These are phyloP conservation scores for Tolypocladium pustulatum DNA, from an alignment of 2,329 filamentous ascomycete genomes.

Conservation along the genomic window DNA sequence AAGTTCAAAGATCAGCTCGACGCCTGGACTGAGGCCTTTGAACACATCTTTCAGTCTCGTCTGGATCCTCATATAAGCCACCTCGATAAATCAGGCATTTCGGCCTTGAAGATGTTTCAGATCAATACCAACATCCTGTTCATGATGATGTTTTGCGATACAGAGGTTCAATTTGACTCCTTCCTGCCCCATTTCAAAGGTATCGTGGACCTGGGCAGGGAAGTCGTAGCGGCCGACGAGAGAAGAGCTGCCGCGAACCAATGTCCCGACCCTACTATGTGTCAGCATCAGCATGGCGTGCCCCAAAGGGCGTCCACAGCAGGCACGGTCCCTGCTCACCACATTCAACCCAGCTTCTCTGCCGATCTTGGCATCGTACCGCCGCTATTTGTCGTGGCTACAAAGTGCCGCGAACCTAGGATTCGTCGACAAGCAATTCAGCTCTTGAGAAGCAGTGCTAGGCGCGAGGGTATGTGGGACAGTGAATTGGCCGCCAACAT, in stretches of 20 bases:
- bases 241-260: conserved; percentile 33
- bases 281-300: conserved; percentile 24
- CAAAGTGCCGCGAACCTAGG: conserved; percentile 49
- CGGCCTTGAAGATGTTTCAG: conserved; percentile 52
- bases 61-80: conserved; percentile 35
- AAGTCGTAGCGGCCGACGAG: conserved; percentile 50
- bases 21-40: conserved; percentile 46
- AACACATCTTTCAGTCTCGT: conserved; percentile 40
- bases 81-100: conserved; percentile 49
- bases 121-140: conserved; percentile 48
- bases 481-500: conserved; percentile 47
- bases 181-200: conserved; percentile 40
- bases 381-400: conserved; percentile 55
- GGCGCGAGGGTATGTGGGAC: conserved; percentile 62
- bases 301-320: conserved; percentile 26
- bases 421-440: conserved; percentile 51
- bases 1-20: conserved; percentile 40
- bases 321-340: conserved; percentile 32
- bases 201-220: conserved; percentile 46
- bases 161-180: conserved; percentile 46
- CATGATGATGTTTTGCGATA: conserved; percentile 49
- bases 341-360: conserved; percentile 53
- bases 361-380: conserved; percentile 55
- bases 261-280: conserved; percentile 32
- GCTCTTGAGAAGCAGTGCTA: conserved; percentile 46